phyloP scores from a whole-genome alignment of 2,329 filamentous ascomycete genomes.

The Phaeosphaeria sp. region DNA sequence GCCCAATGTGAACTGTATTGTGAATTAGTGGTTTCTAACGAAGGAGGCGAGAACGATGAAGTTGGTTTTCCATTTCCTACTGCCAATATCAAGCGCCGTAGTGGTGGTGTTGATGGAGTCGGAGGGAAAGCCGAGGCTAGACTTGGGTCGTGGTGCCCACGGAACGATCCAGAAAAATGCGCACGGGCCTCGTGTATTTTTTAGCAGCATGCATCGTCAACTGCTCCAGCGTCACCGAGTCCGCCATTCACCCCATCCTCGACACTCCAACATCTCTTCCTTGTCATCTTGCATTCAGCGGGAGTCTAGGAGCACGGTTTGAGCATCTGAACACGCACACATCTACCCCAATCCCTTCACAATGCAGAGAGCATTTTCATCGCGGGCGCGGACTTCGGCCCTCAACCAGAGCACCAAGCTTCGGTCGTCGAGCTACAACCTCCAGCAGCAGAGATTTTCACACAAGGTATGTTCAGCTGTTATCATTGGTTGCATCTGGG shows the following conservation, averaged over 20 bases:
- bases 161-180: conserved; percentile 6
- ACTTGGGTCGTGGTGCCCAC: neutral
- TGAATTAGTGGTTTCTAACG: too few species aligned
- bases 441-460: conserved; percentile 93
- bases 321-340: conserved; percentile 26
- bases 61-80: too few species aligned
- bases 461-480: conserved; percentile 76
- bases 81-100: too few species aligned
- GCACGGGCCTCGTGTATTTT: conserved; percentile 6
- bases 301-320: conserved; percentile 46
- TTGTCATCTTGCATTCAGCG: conserved; percentile 41
- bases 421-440: conserved; percentile 63
- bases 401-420: conserved; percentile 67
- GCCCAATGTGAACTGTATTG: too few species aligned
- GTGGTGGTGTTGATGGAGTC: neutral
- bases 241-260: conserved; percentile 29
- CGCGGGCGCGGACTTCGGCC: conserved; percentile 78
- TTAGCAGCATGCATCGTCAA: conserved; percentile 7
- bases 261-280: conserved; percentile 24
- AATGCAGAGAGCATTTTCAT: conserved; percentile 96
- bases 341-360: conserved; percentile 49
- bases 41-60: too few species aligned
- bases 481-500: conserved; percentile 3
- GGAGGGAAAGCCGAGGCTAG: conserved; percentile 12
- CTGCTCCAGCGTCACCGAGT: conserved; percentile 4